Percentiles rank a stretch among this genome's conserved stretches.
phyloP scores from a whole-genome alignment of 108 stramenopile genomes.

The Chaetoceros tenuissimus region DNA sequence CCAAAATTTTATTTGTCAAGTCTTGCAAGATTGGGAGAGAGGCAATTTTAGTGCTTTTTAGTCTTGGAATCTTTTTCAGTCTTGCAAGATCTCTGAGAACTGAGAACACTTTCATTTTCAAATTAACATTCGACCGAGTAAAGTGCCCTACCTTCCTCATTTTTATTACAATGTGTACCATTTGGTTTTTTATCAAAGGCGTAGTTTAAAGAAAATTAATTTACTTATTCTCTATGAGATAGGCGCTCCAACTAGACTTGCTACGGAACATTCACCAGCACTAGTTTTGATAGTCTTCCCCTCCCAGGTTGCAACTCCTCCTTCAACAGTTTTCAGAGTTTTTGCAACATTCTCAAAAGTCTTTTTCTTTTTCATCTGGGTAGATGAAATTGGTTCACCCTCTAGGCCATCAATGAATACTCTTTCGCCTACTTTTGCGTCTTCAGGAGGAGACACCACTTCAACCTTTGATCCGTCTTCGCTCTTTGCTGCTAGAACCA shows the following conservation, averaged over 20 bases:
- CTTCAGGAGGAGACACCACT: conserved; percentile 68
- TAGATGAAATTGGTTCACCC: conserved; percentile 66
- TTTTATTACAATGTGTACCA: no score
- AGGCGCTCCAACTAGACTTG: conserved; percentile 58
- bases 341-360: conserved; percentile 64
- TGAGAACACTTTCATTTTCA: no score
- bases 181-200: no score
- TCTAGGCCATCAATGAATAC: conserved; percentile 72
- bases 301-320: conserved; percentile 72
- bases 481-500: conserved; percentile 85
- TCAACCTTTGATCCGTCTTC: conserved; percentile 68
- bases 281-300: conserved; percentile 65
- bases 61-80: no score
- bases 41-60: no score
- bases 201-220: not conserved
- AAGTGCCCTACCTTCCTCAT: no score
- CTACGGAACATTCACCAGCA: conserved; percentile 60
- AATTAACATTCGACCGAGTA: no score
- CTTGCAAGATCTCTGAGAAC: no score
- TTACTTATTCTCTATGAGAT: conserved; percentile 48
- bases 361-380: conserved; percentile 87
- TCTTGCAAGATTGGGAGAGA: no score
- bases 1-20: no score
- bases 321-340: conserved; percentile 65
- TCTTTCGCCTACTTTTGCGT: conserved; percentile 75